Base-by-base conservation (phyloP, 176 grass and related monocot genomes). In the Phyllostachys edulis region DNA sequence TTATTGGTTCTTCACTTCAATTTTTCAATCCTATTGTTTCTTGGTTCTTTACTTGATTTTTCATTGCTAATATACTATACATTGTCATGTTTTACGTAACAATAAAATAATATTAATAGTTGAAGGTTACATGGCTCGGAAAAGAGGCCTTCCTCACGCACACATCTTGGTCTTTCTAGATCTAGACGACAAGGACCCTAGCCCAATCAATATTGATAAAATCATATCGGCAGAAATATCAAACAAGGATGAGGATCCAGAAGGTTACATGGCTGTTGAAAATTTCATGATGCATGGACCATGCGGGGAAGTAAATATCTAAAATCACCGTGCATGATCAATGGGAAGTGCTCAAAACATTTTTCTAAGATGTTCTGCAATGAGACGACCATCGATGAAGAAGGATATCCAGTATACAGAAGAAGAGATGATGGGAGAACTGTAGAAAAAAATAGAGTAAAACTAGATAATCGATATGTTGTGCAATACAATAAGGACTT, bases 231-330 rank as follows among this genome's bases (percentile, higher is more conserved):
- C 38, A 71, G 44, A 87, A 26, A 64, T 87, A 0, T 60, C 29
- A 18, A 5, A 71, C 1, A 85, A 75, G 4, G 1, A 64, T 3
- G 9, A 40, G 0, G 40, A 84, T 16, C 54, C 1, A n/a, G 54
- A 36, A 9, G 67, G 78, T 4, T 63, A 84, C 15, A 17, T 21
- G 29, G 75, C 64, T 2, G 39, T 89, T 14, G 0, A 66, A 41
- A 86, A 86, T n/a, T 90, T 18, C 16, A 91, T 87, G 74, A 84
- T 87, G 46, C 80, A 80, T 27, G 46, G 68, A 11, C 75, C 80
- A 42, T 87, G 81, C 32, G 81, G 80, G n/a, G 10, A 13, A 77
- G 5, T 24, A 66, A 23, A 54, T n/a, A 66, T 5, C 42, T 16
- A 49, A 67, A 75, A 7, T 74, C 85, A 50, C 23, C 65, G 16